Percentiles rank a stretch among this genome's conserved stretches.
Evolutionary conservation across 2,329 filamentous ascomycete species (phyloP).

Genomic region (Akanthomyces uredinophilus): DNA sequence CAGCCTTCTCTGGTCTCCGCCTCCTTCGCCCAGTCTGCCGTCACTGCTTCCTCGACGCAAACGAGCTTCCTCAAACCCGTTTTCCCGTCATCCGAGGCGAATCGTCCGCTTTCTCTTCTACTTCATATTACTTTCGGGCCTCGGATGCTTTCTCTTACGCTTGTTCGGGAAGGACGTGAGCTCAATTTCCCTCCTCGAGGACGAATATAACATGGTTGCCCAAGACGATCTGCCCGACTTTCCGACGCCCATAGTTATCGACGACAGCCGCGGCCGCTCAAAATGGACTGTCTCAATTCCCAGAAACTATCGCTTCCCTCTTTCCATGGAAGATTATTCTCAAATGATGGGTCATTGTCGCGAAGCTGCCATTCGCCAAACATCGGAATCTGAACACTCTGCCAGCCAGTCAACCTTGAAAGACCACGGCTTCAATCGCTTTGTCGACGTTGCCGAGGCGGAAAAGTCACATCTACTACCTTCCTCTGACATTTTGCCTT

Average conservation of each 20-base stretch:
- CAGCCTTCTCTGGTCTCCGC: conserved; percentile 60
- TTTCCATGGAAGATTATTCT: conserved; percentile 60
- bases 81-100: conserved; percentile 48
- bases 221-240: conserved; percentile 63
- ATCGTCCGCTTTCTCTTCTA: conserved; percentile 53
- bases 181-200: conserved; percentile 40
- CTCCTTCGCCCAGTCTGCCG: conserved; percentile 67
- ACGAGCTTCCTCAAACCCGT: conserved; percentile 49
- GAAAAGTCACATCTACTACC: conserved; percentile 60
- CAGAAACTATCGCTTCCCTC: conserved; percentile 58
- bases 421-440: conserved; percentile 57
- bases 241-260: conserved; percentile 66
- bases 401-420: conserved; percentile 36
- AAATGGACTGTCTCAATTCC: conserved; percentile 84
- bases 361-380: conserved; percentile 56
- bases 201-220: conserved; percentile 62
- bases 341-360: conserved; percentile 64
- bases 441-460: conserved; percentile 70
- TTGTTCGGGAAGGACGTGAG: conserved; percentile 25
- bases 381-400: conserved; percentile 35
- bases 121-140: conserved; percentile 42
- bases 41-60: conserved; percentile 61
- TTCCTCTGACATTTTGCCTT: conserved; percentile 28
- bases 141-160: conserved; percentile 43
- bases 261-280: conserved; percentile 56